Base-by-base conservation (phyloP, 2,329 filamentous ascomycete species). In the Ophiostoma piceae region DNA sequence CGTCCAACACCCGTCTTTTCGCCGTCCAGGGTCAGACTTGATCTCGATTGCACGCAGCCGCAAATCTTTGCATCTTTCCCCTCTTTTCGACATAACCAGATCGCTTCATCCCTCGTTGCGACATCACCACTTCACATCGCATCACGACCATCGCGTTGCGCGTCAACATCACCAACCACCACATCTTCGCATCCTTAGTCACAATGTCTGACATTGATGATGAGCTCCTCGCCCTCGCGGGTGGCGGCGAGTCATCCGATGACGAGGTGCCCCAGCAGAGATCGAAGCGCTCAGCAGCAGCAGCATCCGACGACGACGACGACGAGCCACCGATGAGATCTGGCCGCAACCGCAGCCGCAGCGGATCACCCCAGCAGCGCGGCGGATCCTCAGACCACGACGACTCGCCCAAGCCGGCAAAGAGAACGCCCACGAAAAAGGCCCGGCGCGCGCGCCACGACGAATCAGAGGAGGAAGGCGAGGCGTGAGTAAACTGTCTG, bases 181-280 rank as follows among this genome's bases (percentile, higher is more conserved):
- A 35, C 57, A 35, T 16, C 41, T n/a, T 19, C 6, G 5, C 6
- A 47, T 19, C 16, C 19, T 7, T 16, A 47, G 14, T 35, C 41
- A 84, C 74, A 76, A 96, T 97, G 93, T 90, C 92, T 70, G 92
- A 94, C 77, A 86, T 97, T 74, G 94, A 98, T 78, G 93, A 94
- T 76, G 94, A 97, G 82, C 89, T 98, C 74, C 90, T 98, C 74
- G 94, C 92, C 77, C 88, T 98, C 74, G 95, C 94, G 69, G 95
- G 92, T 76, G 92, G 92, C 74, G 90, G 87, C 72, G 84, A 84
- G 71, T 85, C 82, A 68, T 86, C 87, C 71, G 86, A 84, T 76
- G 86, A 86, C 75, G 86, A 87, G 79, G 85, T 82, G 69, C 82
- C 79, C 78, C 70, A 43, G 29, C 54, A 67, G 68, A 43, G 65